Base-by-base conservation (phyloP, 768 basidiomycete species). In the Harrya chromipes region DNA sequence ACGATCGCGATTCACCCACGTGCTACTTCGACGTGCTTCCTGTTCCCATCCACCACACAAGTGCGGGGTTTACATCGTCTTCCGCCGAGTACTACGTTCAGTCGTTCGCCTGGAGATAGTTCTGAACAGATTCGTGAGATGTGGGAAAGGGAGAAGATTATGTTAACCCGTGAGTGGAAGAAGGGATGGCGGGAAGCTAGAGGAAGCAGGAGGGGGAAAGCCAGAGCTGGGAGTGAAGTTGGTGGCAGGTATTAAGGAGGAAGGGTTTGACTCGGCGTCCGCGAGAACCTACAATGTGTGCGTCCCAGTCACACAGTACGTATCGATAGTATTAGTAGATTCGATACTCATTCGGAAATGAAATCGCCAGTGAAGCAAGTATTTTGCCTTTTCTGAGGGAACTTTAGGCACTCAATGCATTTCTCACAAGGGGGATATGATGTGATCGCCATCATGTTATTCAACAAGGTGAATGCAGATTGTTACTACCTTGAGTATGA, bases 91-190 rank as follows among this genome's bases (percentile, higher is more conserved):
- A 34, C 8, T 13, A 48, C 49, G 5, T 66, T 66, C 23, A 34
- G 54, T 14, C 60, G 64, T 21, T 55, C 57, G 16, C 40, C 54
- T 12, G 41, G 57, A 40, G 57, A 65, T n/a, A 67, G 65, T 10
- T n/a, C 62, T 11, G 81, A 83, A 58, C 54, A 43, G 17, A 85
- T 89, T 31, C 74, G 78, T 42, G 74, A 74, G 54, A 68, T 74
- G 45, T 91, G 90, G 88, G 89, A 91, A 59, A 77, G 72, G n/a
- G 69, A 73, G 40, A 85, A 83, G 59, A 75, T 73, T 0, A 79
- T 82, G 46, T 65, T 91, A 65, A 91, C 90, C 46, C 73, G 68
- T 52, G 85, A 81, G 42, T 91, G 90, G 89, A 90, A 88, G 70
- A 80, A 80, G 60, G 68, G 86, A 40, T 83, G 81, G 68, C 78